A percentile compares a stretch with the other conserved stretches of the same genome.
These are phyloP conservation scores for Clarireedia hainanense DNA, from an alignment of 2,329 filamentous ascomycete species.

Conservation along the genomic window DNA sequence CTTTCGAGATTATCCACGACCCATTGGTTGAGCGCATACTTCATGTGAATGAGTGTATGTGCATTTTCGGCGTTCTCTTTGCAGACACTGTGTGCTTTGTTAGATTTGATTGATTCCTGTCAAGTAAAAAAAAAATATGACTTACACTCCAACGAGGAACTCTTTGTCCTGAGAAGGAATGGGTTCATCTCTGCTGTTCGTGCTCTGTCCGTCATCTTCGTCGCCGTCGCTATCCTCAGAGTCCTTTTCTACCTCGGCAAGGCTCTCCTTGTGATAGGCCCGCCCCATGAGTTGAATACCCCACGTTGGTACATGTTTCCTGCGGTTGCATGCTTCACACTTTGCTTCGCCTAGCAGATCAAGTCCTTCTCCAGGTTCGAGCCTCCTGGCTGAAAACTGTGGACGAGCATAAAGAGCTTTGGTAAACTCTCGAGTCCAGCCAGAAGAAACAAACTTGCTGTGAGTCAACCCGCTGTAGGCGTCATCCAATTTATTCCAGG, in stretches of 20 bases:
- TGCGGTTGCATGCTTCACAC: conserved; percentile 54
- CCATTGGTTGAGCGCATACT: conserved; percentile 63
- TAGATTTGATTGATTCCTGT: conserved; percentile 19
- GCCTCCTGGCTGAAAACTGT: conserved; percentile 33
- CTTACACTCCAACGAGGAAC: conserved; percentile 45
- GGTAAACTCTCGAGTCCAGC: conserved; percentile 62
- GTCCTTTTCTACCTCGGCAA: conserved; percentile 53
- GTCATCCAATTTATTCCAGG: conserved; percentile 64
- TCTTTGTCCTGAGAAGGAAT: conserved; percentile 37
- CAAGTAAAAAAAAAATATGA: conserved; percentile 4
- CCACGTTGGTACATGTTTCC: conserved; percentile 58
- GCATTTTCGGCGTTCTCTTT: conserved; percentile 59
- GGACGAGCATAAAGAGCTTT: conserved; percentile 59
- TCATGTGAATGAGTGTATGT: conserved; percentile 70
- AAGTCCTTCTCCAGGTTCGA: conserved; percentile 33
- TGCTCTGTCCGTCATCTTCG: conserved; percentile 31
- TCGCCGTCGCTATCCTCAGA: conserved; percentile 31
- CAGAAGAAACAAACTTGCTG: conserved; percentile 64
- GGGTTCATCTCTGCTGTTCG: conserved; percentile 39
- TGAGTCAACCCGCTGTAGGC: conserved; percentile 60
- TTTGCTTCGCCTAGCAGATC: conserved; percentile 33
- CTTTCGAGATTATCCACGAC: conserved; percentile 53
- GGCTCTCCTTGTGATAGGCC: conserved; percentile 56
- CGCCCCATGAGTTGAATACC: conserved; percentile 55
- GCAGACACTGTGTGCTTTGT: conserved; percentile 36